phyloP scores from a whole-genome alignment of 202 grass and related monocot genomes.

The Zoysia matrella region DNA sequence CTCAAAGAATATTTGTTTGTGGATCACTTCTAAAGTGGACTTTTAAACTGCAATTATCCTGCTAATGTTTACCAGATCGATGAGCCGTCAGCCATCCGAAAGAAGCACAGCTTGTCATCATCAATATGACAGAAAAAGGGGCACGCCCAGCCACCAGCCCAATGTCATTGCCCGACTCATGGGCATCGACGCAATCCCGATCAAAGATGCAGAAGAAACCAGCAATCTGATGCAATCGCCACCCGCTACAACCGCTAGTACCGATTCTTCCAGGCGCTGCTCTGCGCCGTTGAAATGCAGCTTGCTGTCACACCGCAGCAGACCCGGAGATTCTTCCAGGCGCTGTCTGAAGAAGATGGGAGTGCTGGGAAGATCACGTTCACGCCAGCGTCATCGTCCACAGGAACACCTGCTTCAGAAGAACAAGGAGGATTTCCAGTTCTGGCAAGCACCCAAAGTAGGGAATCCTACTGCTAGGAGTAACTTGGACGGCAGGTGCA shows the following conservation, averaged over 20 bases:
- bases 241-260: not conserved
- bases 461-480: conserved; percentile 19
- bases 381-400: conserved; percentile 59
- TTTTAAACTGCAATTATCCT: too few species aligned
- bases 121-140: not conserved
- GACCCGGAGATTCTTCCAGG: conserved; percentile 9
- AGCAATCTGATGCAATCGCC: conserved; percentile 27
- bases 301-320: conserved; percentile 42
- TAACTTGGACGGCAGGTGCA: conserved; percentile 38
- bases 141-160: conserved; percentile 39
- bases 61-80: not conserved
- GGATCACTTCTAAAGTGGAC: too few species aligned
- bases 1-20: too few species aligned
- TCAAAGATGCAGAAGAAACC: conserved; percentile 14
- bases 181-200: conserved; percentile 64
- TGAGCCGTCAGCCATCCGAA: conserved; percentile 21
- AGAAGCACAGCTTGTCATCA: too few species aligned
- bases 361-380: not conserved
- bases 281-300: conserved; percentile 41
- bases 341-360: conserved; percentile 42
- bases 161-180: conserved; percentile 82
- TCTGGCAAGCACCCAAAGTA: conserved; percentile 59
- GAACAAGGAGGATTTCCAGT: conserved; percentile 77
- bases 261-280: not conserved
- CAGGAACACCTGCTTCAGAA: conserved; percentile 75